Conservation (phyloP, 139 green algal species). For the Chlorella sorokiniana region DNA sequence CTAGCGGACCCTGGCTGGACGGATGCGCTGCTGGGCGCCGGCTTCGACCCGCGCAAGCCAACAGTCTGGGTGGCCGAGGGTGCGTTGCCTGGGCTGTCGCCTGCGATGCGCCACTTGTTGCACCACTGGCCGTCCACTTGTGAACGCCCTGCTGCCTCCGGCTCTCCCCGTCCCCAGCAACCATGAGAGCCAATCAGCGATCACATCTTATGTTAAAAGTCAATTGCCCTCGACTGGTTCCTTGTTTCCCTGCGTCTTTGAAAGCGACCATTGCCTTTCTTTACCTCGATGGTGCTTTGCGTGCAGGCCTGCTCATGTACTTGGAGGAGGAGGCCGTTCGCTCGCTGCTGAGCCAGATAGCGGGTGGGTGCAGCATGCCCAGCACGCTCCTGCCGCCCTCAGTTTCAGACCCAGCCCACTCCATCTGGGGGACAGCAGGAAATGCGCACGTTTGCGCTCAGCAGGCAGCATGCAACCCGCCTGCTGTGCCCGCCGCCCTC, state of each 20-base stretch:
- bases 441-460: not conserved
- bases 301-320: slow-evolving; percentile 38
- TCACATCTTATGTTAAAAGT: no score
- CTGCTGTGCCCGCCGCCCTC: not conserved
- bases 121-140: not conserved
- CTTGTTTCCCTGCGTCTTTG: not conserved
- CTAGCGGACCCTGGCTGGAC: slow-evolving; percentile 11
- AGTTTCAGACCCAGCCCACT: not conserved
- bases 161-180: no score
- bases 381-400: not conserved
- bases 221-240: no score
- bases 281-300: no score
- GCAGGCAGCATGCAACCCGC: not conserved
- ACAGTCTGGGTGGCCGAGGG: slow-evolving; percentile 42
- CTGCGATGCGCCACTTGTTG: not conserved
- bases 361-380: not conserved
- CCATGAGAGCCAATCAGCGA: no score
- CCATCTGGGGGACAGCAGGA: not conserved
- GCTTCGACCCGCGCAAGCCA: slow-evolving; percentile 29
- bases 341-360: not conserved
- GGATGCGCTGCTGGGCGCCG: slow-evolving; percentile 10
- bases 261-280: not conserved
- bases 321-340: not conserved
- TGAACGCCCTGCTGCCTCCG: no score
- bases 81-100: not conserved